phyloP scores from a whole-genome alignment of 108 stramenopile genomes.

The Pelagomonas calceolata region DNA sequence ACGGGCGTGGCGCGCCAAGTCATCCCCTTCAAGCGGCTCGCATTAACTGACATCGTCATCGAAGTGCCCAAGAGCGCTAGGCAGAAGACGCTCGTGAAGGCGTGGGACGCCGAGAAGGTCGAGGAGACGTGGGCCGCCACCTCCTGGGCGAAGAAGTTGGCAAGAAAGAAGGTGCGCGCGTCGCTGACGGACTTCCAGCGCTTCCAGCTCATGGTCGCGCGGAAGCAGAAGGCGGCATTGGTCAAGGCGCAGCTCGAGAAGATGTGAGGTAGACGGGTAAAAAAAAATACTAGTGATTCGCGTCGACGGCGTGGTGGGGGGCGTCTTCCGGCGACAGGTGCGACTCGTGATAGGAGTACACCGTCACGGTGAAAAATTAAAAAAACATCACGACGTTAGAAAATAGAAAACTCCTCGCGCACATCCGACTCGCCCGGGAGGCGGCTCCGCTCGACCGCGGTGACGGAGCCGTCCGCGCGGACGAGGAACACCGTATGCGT shows the following conservation, averaged over 20 bases:
- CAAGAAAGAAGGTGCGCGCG: constrained; percentile 68
- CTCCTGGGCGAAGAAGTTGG: constrained; percentile 89
- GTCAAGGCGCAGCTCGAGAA: constrained; percentile 77
- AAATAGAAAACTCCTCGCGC: no score
- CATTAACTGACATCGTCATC: constrained; percentile 83
- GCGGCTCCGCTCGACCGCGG: neutral
- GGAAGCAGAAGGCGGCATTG: constrained; percentile 78
- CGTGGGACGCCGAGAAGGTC: constrained; percentile 70
- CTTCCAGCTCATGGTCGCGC: constrained; percentile 95
- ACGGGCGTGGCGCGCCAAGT: constrained; percentile 90
- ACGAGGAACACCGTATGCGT: neutral
- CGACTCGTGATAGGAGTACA: no score
- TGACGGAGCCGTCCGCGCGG: neutral
- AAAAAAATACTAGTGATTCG: no score
- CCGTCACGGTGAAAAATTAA: no score
- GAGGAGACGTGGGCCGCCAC: constrained; percentile 77
- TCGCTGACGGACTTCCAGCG: constrained; percentile 83
- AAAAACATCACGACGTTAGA: no score
- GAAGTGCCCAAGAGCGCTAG: constrained; percentile 82
- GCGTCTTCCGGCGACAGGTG: no score
- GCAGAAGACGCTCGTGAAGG: constrained; percentile 70
- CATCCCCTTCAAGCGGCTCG: constrained; percentile 78
- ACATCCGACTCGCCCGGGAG: no score
- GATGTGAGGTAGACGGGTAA: no score
- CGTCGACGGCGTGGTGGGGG: no score